Conservation (phyloP, 495 filamentous ascomycete genomes). For the Penicillium bovifimosum region DNA sequence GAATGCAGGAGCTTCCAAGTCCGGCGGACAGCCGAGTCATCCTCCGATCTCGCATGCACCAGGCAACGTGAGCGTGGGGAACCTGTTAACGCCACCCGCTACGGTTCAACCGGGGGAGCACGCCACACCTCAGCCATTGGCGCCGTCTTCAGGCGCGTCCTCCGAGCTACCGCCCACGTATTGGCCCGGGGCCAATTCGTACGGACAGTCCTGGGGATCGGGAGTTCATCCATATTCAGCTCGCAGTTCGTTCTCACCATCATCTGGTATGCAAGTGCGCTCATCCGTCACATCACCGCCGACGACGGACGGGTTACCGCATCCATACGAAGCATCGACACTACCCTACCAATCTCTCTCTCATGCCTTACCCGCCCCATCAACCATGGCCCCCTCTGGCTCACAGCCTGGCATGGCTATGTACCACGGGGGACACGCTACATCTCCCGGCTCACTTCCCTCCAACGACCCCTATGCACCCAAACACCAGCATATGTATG, state of each 20-base stretch:
- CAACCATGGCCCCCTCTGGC: constrained; percentile 22
- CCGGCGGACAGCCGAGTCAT: constrained; percentile 31
- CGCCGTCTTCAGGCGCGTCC: constrained; percentile 37
- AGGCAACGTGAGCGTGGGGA: constrained; percentile 52
- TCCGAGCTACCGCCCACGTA: constrained; percentile 43
- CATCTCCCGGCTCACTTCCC: constrained; percentile 57
- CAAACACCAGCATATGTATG: constrained; percentile 54
- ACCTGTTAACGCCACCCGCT: constrained; percentile 57
- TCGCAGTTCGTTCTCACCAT: constrained; percentile 53
- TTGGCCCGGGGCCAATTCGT: constrained; percentile 50
- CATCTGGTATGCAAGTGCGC: constrained; percentile 40
- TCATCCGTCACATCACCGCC: constrained; percentile 47
- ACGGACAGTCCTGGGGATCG: constrained; percentile 44
- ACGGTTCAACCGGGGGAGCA: constrained; percentile 56
- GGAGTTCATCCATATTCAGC: constrained; percentile 36
- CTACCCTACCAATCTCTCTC: constrained; percentile 39
- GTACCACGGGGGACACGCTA: constrained; percentile 44
- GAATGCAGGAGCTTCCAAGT: constrained; percentile 34
- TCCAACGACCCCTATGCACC: constrained; percentile 57
- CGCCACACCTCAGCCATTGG: constrained; percentile 49
- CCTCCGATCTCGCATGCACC: constrained; percentile 31
- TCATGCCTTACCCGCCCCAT: constrained; percentile 41
- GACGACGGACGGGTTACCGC: constrained; percentile 42
- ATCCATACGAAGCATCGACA: constrained; percentile 55
- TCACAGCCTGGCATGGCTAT: constrained; percentile 20